phyloP scores from a whole-genome alignment of 1,139 yeast species.

The Zygoascus hellenicus region DNA sequence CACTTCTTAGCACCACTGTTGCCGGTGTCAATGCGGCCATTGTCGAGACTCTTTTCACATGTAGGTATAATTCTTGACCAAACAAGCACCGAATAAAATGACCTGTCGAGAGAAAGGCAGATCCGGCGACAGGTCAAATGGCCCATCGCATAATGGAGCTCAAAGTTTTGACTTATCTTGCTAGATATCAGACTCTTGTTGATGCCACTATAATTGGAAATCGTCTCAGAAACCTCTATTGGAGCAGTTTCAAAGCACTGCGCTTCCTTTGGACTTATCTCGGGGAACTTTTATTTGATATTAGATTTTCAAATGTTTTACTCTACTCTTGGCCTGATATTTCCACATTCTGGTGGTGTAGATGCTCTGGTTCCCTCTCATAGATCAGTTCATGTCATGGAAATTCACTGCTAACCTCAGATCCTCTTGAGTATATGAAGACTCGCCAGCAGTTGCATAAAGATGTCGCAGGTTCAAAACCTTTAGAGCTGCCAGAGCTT shows the following conservation, averaged over 20 bases:
- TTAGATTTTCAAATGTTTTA: no score
- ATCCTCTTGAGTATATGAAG: conserved; percentile 81
- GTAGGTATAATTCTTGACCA: conserved; percentile 20
- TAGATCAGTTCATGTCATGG: no score
- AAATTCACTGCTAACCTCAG: conserved; percentile 16
- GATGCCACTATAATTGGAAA: no score
- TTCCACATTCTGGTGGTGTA: background rate
- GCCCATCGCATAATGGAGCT: no score
- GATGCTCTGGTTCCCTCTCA: background rate
- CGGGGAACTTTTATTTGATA: no score
- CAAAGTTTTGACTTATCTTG: no score
- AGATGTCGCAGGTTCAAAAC: conserved; percentile 33
- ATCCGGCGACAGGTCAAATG: background rate
- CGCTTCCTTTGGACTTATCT: no score
- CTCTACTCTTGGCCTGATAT: background rate
- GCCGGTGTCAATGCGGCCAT: conserved; percentile 76
- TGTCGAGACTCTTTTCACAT: conserved; percentile 63
- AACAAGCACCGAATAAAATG: background rate
- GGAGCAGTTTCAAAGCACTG: no score
- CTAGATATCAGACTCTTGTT: no score
- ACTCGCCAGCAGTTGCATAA: conserved; percentile 55
- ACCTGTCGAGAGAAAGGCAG: background rate
- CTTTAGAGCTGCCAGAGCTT: conserved; percentile 34
- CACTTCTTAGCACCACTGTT: conserved; percentile 51
- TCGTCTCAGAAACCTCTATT: no score